Evolutionary conservation across 768 basidiomycete genomes (phyloP), one percentile per base, ranked within the genome.

Genomic region (Agaricus sinodeliciosus): DNA sequence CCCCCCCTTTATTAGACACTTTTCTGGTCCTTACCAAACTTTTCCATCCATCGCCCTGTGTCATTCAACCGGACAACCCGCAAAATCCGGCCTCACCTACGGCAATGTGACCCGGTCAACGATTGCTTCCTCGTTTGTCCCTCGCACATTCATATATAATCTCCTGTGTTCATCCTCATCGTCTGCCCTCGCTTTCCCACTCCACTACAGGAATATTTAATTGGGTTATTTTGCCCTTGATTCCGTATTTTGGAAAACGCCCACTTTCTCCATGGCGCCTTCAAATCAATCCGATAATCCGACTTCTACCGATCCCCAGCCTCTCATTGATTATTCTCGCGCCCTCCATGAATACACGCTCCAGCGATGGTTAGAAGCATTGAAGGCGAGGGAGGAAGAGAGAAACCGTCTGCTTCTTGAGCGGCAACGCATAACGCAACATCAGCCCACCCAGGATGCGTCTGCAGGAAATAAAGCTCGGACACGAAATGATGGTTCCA

Each of bases 331-430:
- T 34, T 87, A 87, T 60, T 79, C 85, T 15, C 81, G 78, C 59
- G 74, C 82, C 41, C 67, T 87, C 31, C 81, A 85, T 63, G 74
- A 83, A 51, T 86, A 85, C 56, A 87, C 85, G 26, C 74, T 85
- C 47, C 72, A 64, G 39, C 73, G 84, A 46, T 86, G 85, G 84
- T 78, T 79, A 47, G 81, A 86, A 62, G 82, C 83, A 4, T 72
- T 82, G 60, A 75, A 76, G 59, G 62, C 72, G 52, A 78, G 76
- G 36, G 84, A 84, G 61, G 80, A 60, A 61, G 72, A 53, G 78
- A 76, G 43, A 83, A 82, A 59, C 79, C 83, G 61, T 68, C 66
- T 44, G 19, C 31, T 53, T 67, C 72, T 16, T 67, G 67, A 22
- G 64, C 55, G 44, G 61, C 61, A 55, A 35, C 49, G 18, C 15